These are phyloP conservation scores for Elaeis oleifera DNA, from an alignment of 202 grass and related monocot genomes.

Conservation along the genomic window DNA sequence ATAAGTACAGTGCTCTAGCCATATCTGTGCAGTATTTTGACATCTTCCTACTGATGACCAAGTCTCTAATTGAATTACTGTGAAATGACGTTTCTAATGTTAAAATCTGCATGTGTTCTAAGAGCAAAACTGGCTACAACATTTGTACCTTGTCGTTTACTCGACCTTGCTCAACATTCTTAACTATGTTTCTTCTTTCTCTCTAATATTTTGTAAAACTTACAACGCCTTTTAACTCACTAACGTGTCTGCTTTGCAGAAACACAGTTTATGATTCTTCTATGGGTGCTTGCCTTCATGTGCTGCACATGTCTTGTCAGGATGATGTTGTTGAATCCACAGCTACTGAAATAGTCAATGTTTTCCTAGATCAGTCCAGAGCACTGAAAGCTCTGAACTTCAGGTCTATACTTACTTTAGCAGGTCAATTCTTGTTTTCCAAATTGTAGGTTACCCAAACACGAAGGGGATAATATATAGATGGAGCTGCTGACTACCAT, in stretches of 20 bases:
- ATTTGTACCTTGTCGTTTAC: no score
- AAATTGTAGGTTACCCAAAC: background rate
- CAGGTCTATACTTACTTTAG: slow-evolving; percentile 44
- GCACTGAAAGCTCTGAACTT: slow-evolving; percentile 63
- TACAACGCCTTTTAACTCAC: slow-evolving; percentile 1
- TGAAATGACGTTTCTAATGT: no score
- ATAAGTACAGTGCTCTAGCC: no score
- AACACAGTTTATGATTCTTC: slow-evolving; percentile 66
- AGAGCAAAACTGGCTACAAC: no score
- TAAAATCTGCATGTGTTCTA: no score
- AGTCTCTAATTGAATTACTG: no score
- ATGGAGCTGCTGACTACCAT: slow-evolving; percentile 20
- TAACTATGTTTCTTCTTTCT: background rate
- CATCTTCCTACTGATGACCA: no score
- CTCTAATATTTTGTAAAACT: slow-evolving; percentile 2
- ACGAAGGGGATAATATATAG: slow-evolving; percentile 6
- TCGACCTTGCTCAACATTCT: background rate
- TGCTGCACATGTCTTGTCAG: slow-evolving; percentile 71
- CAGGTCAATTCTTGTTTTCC: background rate
- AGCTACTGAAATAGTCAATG: slow-evolving; percentile 54
- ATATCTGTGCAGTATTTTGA: no score
- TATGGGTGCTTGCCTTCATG: slow-evolving; percentile 70
- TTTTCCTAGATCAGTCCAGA: slow-evolving; percentile 47
- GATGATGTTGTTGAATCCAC: slow-evolving; percentile 78
- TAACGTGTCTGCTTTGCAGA: slow-evolving; percentile 41